Evolutionary conservation across 352 stramenopile genomes (phyloP).

Genomic region (Saprolegnia diclina): DNA sequence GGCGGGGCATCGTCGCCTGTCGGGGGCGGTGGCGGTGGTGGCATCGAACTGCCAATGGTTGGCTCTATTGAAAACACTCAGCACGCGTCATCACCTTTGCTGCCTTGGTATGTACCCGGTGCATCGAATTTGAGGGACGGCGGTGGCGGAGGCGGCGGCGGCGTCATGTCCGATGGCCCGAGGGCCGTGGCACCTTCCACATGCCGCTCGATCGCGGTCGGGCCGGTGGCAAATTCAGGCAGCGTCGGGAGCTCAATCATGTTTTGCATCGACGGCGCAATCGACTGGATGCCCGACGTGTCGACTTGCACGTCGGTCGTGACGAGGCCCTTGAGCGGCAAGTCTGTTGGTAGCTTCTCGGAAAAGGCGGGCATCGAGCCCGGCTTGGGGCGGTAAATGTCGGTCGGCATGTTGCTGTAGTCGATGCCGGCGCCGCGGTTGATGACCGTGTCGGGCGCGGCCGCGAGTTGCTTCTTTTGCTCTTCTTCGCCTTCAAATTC

Average conservation of each 20-base stretch:
- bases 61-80: background rate
- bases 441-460: constrained; percentile 68
- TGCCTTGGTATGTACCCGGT: background rate
- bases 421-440: constrained; percentile 55
- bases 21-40: constrained; percentile 34
- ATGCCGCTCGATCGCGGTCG: constrained; percentile 53
- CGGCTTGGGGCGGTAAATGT: constrained; percentile 3
- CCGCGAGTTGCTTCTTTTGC: constrained; percentile 73
- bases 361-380: background rate
- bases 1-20: constrained; percentile 27
- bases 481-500: constrained; percentile 86
- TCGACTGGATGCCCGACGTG: constrained; percentile 42
- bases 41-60: background rate
- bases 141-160: constrained; percentile 32
- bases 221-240: constrained; percentile 57
- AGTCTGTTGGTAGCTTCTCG: background rate
- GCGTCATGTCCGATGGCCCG: constrained; percentile 54
- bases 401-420: constrained; percentile 13
- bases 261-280: constrained; percentile 71
- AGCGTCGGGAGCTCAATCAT: constrained; percentile 62
- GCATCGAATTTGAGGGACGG: constrained; percentile 13
- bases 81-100: background rate
- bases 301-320: constrained; percentile 36
- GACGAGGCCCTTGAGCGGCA: constrained; percentile 8
- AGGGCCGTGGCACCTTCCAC: constrained; percentile 46